Conservation (phyloP, 1,284 basidiomycete genomes). For the Heterobasidion occidentale region DNA sequence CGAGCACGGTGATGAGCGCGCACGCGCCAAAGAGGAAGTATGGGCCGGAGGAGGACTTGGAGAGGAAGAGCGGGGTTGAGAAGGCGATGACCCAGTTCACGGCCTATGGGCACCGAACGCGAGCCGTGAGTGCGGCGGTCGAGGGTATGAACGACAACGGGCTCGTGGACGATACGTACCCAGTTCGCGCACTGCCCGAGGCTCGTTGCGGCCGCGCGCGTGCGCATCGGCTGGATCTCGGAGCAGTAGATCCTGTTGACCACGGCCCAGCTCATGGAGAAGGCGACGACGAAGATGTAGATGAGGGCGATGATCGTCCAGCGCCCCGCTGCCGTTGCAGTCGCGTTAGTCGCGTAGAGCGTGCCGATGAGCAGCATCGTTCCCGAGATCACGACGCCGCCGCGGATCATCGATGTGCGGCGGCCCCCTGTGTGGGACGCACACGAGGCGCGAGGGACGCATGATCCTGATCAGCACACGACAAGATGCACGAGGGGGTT, state of each 20-base stretch:
- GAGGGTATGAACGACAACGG: constrained; percentile 5
- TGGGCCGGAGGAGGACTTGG: constrained; percentile 32
- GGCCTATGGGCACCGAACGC: constrained; percentile 13
- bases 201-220: constrained; percentile 27
- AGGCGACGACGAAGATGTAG: constrained; percentile 34
- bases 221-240: constrained; percentile 35
- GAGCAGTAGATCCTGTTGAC: constrained; percentile 25
- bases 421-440: constrained; percentile 26
- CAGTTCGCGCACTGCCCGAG: constrained; percentile 33
- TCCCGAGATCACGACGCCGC: constrained; percentile 32
- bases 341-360: constrained; percentile 32
- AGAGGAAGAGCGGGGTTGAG: constrained; percentile 39
- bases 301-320: constrained; percentile 41
- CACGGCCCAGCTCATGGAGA: constrained; percentile 32
- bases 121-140: not conserved
- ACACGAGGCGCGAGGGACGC: no score
- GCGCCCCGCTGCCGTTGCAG: constrained; percentile 22
- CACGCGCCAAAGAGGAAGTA: constrained; percentile 42
- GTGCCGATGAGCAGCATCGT: constrained; percentile 33
- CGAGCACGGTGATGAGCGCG: constrained; percentile 27
- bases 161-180: constrained; percentile 17
- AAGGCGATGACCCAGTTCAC: constrained; percentile 39
- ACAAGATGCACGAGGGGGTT: not conserved
- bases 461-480: not conserved
- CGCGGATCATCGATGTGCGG: constrained; percentile 34